Base-by-base conservation (phyloP, 2,329 filamentous ascomycete species). In the Lecanicillium sp. region DNA sequence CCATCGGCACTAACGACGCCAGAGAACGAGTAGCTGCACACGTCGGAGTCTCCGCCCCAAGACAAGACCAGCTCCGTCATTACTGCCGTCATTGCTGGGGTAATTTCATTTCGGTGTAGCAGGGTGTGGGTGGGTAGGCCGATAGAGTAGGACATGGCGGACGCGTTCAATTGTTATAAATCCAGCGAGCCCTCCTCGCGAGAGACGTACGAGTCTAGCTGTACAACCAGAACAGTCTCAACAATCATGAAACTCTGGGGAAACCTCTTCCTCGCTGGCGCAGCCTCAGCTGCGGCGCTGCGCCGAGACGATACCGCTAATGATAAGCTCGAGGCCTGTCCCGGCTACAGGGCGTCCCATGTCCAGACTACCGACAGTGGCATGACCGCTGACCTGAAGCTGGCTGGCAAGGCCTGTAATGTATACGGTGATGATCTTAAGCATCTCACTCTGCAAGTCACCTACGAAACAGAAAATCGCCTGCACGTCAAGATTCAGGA, bases 401-500 rank as follows among this genome's bases (percentile, higher is more conserved):
- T 94, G 9, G 82, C 82, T 7, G 85, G 85, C 0, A 51, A 66
- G 9, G 68, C 80, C 5, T 92, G 86, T 64, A 83, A 90, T 57
- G 73, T 78, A 16, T 94, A 90, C 46, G 86, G 87, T 0, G 81
- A 71, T 7, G 87, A 94, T 53, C 64, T 94, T 19, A 68, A 79
- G 17, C 64, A 71, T 4, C 63, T 94, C 35, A 71, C 69, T 27
- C 63, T 94, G 22, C 71, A 75, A 3, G 80, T 92, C 11, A 52
- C 54, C 4, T 58, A 60, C 28, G 54, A 62, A 30, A 32, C 18
- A 81, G 79, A 76, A 32, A 66, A 71, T 16, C 78, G 83, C n/a
- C 70, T 88, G 4, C 83, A 86, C 52, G 78, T 88, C 52, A 73
- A 83, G 50, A 85, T 88, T 40, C 76, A 80, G 45, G 85, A 90